Evolutionary conservation across 306 rosid genomes (phyloP), one percentile per base, ranked within the genome.

Genomic region (Cercis canadensis): DNA sequence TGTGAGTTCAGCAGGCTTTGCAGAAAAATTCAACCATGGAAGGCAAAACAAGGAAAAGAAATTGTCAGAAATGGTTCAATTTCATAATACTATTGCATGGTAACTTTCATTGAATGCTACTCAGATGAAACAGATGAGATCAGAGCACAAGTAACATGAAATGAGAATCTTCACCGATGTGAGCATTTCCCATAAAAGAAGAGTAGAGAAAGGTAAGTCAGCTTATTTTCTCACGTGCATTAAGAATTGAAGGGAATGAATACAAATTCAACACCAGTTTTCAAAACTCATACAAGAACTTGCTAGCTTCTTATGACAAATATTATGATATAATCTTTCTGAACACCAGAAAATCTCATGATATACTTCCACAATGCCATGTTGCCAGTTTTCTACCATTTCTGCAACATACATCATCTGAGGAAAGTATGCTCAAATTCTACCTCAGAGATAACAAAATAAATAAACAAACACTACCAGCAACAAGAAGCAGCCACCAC

Each of bases 1-100:
- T 67, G 67, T 55, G 59, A 89, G 85, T 77, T 91, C 97, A 59
- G 83, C 89, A 69, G 96, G 96, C 99, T 94, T 67, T 55, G 24
- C 16, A 67, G 36, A 55, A 59, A 19, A 13, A 5, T 57, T 37
- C 7, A 19, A 62, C 29, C 51, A 68, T 44, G 78, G 32, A 44
- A 34, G n/a, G n/a, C 15, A 54, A 47, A 6, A 34, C 49, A 34
- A 14, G 41, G 18, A 17, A 12, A 69, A 13, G 62, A 21, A 59
- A 69, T 57, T 19, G 54, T 69, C 24, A 83, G 80, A 75, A 37
- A 74, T 36, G 65, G 19, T 49, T 65, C 71, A 64, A 32, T 54
- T 39, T 63, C 51, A 24, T 8, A 33, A 61, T 51, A 57, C 55
- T 67, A 65, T 19, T 57, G 29, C 9, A 60, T 29, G 18, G 11